Conservation (phyloP, 306 rosid genomes). For the Trifolium dubium region DNA sequence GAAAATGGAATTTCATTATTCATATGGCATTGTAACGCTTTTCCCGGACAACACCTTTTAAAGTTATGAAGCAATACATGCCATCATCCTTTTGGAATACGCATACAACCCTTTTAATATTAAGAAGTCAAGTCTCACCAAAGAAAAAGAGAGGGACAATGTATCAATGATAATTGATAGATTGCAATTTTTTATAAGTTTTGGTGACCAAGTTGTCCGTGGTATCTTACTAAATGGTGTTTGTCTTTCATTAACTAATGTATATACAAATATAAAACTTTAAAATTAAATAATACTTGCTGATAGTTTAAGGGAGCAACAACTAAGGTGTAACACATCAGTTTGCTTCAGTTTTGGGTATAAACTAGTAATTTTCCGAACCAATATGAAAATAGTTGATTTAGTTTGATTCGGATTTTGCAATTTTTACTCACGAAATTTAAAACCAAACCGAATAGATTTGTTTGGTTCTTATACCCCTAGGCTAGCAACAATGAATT, state of each 20-base stretch:
- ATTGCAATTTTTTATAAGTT: not conserved
- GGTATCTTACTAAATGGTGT: not conserved
- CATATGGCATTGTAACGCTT: slow-evolving; percentile 41
- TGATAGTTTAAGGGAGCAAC: no score
- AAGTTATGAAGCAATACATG: not conserved
- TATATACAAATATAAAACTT: not conserved
- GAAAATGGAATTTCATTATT: not conserved
- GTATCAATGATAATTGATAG: not conserved
- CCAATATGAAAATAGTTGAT: no score
- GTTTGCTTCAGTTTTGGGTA: no score
- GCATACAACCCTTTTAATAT: slow-evolving; percentile 6
- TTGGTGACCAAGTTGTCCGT: not conserved
- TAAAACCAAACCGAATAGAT: no score
- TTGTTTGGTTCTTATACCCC: no score
- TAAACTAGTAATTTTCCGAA: no score
- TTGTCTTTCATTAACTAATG: not conserved
- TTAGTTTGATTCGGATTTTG: no score
- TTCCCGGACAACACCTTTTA: not conserved
- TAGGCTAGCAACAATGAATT: no score
- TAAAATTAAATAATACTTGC: no score
- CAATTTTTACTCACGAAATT: no score
- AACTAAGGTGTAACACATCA: no score
- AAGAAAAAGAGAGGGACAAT: not conserved
- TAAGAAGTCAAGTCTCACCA: not conserved
- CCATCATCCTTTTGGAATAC: slow-evolving; percentile 3